phyloP scores from a whole-genome alignment of 2,329 filamentous ascomycete species.

The Raffaelea arxii region DNA sequence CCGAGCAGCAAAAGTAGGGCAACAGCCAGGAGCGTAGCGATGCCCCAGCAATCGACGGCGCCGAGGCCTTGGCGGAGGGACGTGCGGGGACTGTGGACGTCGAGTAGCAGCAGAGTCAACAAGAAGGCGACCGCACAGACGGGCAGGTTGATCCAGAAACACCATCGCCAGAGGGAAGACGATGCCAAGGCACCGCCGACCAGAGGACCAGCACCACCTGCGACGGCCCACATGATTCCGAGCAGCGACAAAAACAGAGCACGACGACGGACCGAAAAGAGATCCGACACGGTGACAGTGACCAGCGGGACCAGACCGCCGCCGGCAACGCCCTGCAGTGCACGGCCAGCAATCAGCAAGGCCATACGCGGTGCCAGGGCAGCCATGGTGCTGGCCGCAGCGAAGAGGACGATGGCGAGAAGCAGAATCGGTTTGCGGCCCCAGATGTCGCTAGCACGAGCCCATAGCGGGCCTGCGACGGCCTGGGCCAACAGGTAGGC shows the following conservation, averaged over 20 bases:
- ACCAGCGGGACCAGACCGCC: constrained; percentile 22
- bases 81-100: constrained; percentile 31
- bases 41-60: constrained; percentile 27
- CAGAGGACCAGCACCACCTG: neutral
- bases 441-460: constrained; percentile 13
- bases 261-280: constrained; percentile 13
- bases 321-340: constrained; percentile 22
- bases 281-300: constrained; percentile 22
- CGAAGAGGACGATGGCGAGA: constrained; percentile 33
- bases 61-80: constrained; percentile 25
- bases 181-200: neutral
- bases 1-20: constrained; percentile 31
- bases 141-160: constrained; percentile 36
- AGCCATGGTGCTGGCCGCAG: constrained; percentile 16
- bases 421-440: constrained; percentile 49
- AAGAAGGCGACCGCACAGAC: constrained; percentile 30
- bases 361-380: constrained; percentile 17
- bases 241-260: constrained; percentile 8
- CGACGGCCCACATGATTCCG: neutral
- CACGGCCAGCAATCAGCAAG: constrained; percentile 21
- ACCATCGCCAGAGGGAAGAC: constrained; percentile 18
- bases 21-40: constrained; percentile 31
- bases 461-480: constrained; percentile 52
- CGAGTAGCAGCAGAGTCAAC: constrained; percentile 25
- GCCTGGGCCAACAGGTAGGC: constrained; percentile 8